Conservation (phyloP, 108 stramenopile genomes). For the Licmophora abbreviata region DNA sequence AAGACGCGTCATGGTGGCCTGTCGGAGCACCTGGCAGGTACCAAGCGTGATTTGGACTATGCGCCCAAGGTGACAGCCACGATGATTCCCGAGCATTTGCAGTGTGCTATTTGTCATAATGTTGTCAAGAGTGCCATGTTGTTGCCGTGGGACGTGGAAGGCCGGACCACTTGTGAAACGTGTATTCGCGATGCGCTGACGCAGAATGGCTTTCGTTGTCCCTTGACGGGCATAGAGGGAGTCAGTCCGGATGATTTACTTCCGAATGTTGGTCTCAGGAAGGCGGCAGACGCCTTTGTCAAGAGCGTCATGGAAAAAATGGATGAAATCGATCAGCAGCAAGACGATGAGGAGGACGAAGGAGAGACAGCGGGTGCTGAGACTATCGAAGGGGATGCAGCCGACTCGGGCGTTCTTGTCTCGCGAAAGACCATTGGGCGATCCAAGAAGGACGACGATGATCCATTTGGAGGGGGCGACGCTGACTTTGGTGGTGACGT, state of each 20-base stretch:
- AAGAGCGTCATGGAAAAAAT: constrained; percentile 72
- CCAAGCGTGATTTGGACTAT: constrained; percentile 59
- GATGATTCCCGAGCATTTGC: constrained; percentile 67
- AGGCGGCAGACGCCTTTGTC: constrained; percentile 71
- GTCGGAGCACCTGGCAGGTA: constrained; percentile 38
- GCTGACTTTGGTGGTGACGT: constrained; percentile 85
- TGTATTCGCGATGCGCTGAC: constrained; percentile 78
- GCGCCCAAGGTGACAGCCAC: constrained; percentile 72
- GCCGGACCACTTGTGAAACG: constrained; percentile 65
- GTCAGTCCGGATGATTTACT: constrained; percentile 80
- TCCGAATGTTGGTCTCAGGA: constrained; percentile 65
- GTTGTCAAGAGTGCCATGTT: constrained; percentile 75
- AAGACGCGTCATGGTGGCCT: constrained; percentile 67
- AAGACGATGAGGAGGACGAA: constrained; percentile 48
- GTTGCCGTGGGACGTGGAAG: constrained; percentile 77
- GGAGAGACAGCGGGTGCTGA: constrained; percentile 10
- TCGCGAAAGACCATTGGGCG: constrained; percentile 27
- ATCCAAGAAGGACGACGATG: constrained; percentile 33
- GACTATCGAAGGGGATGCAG: constrained; percentile 34
- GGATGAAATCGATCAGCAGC: constrained; percentile 65
- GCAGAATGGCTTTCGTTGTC: constrained; percentile 72
- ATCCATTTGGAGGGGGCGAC: constrained; percentile 49
- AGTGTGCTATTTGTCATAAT: constrained; percentile 65
- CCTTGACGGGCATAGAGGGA: constrained; percentile 72
- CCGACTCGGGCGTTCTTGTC: constrained; percentile 51